Evolutionary conservation across 805 yeast genomes (phyloP), one percentile per base, ranked within the genome.

Genomic region (Candida maltosa): DNA sequence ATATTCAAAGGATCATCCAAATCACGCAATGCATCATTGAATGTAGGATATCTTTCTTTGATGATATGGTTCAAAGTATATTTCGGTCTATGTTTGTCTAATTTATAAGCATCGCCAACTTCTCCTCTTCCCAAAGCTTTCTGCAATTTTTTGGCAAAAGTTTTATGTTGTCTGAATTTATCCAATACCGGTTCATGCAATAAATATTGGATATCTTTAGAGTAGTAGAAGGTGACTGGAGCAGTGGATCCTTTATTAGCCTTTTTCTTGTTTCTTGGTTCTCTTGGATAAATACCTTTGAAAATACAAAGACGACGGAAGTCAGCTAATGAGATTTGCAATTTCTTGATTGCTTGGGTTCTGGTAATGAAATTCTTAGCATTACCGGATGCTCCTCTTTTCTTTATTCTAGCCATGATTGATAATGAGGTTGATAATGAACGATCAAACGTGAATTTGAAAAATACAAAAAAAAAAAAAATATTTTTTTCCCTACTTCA

Each of bases 191-290:
- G 97, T 67, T 93, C 98, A 60, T 93, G 98, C 69, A 87, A 67
- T 49, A 93, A 70, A 60, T 91, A 93, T 62, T 89, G 96, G 46
- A 93, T 93, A 60, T 93, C 98, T 62, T 88, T 93, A 45, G 83
- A 61, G 60, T 88, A 91, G 66, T 93, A 93, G 59, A 93, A 94
- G 3, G 98, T 93, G 16, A 84, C 83, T 31, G 95, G 95, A 17
- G 94, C 95, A 6, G 97, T 87, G n/a, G 96, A 85, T 16, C 98
- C 97, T 64, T 87, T 93, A 64, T 88, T 91, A 41, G 97, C 96
- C 73, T 87, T 89, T 78, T 84, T 87, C 69, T 89, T 93, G 64
- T 87, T 87, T 51, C 89, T 73, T 31, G 97, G 97, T 57, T 88
- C 97, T 59, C 98, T 78, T 36, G 98, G 98, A 58, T 87, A 93